phyloP scores from a whole-genome alignment of 768 basidiomycete species.

The Hortiboletus flavorubellus region DNA sequence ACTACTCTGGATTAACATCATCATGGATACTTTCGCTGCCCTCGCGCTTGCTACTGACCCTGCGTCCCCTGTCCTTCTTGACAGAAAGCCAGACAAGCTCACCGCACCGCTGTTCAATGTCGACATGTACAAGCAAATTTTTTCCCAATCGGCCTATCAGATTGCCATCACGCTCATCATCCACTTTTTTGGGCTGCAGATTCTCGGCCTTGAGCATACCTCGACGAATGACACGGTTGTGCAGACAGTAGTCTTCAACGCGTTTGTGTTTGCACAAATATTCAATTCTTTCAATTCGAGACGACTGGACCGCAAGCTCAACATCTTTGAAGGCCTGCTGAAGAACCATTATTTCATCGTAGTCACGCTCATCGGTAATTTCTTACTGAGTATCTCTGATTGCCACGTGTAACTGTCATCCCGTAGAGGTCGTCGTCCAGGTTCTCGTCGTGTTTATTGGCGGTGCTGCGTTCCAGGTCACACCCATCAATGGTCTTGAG shows the following conservation, averaged over 20 bases:
- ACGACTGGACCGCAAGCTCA: conserved; percentile 78
- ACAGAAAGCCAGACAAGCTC: conserved; percentile 90
- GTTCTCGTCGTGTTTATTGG: conserved; percentile 89
- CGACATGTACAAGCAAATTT: conserved; percentile 96
- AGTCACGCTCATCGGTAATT: conserved; percentile 82
- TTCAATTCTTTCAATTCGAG: conserved; percentile 94
- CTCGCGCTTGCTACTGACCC: conserved; percentile 97
- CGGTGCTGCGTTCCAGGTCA: conserved; percentile 88
- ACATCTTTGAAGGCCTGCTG: conserved; percentile 82
- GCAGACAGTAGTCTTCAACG: conserved; percentile 92
- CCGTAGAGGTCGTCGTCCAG: conserved; percentile 80
- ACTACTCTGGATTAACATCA: conserved; percentile 97
- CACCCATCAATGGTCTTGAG: conserved; percentile 70
- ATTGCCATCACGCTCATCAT: conserved; percentile 79
- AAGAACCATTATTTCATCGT: conserved; percentile 80
- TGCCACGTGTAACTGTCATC: conserved; percentile 5
- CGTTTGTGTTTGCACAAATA: conserved; percentile 98
- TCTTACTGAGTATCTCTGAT: neutral
- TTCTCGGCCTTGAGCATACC: conserved; percentile 55
- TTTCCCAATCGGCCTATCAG: conserved; percentile 87
- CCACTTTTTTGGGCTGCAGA: conserved; percentile 76
- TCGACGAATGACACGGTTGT: conserved; percentile 43
- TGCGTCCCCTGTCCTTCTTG: conserved; percentile 72
- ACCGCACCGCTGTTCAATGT: conserved; percentile 84
- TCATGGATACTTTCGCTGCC: conserved; percentile 98